Evolutionary conservation across 2,329 filamentous ascomycete genomes (phyloP).

Genomic region (Phyllosticta citriasiana): DNA sequence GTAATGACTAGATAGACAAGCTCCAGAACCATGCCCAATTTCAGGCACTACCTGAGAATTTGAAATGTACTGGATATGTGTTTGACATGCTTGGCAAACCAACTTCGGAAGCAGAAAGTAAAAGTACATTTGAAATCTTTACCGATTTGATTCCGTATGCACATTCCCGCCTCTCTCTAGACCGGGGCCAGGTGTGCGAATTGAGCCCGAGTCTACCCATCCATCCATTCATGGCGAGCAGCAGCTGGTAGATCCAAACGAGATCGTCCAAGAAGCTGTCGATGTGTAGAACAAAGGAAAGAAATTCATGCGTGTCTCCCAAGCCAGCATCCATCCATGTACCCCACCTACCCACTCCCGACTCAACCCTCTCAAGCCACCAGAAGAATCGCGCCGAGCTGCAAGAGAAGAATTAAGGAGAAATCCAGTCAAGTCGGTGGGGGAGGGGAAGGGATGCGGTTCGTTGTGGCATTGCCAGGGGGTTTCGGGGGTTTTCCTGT

Average conservation of each 20-base stretch:
- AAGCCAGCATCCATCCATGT: not conserved
- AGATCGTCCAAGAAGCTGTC: slow-evolving; percentile 14
- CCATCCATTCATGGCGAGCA: not conserved
- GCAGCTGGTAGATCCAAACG: slow-evolving; percentile 7
- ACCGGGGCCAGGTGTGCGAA: not conserved
- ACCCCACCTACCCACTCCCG: not conserved
- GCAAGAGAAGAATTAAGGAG: not conserved
- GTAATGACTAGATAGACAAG: not conserved
- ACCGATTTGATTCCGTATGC: not conserved
- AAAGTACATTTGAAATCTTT: not conserved
- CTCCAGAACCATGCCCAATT: not conserved
- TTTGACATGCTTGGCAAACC: not conserved
- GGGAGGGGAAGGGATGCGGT: not conserved
- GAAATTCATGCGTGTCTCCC: not conserved
- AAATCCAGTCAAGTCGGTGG: not conserved
- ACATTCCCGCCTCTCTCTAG: not conserved
- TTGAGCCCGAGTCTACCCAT: not conserved
- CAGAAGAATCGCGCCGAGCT: not conserved
- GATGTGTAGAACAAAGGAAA: slow-evolving; percentile 13
- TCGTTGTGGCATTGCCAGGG: not conserved
- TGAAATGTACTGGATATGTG: not conserved
- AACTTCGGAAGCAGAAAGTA: not conserved
- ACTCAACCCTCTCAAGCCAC: not conserved
- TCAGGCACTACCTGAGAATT: not conserved
- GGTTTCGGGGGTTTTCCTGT: not conserved